Conservation (phyloP, 805 yeast species). For the Yamadazyma endophytica region DNA sequence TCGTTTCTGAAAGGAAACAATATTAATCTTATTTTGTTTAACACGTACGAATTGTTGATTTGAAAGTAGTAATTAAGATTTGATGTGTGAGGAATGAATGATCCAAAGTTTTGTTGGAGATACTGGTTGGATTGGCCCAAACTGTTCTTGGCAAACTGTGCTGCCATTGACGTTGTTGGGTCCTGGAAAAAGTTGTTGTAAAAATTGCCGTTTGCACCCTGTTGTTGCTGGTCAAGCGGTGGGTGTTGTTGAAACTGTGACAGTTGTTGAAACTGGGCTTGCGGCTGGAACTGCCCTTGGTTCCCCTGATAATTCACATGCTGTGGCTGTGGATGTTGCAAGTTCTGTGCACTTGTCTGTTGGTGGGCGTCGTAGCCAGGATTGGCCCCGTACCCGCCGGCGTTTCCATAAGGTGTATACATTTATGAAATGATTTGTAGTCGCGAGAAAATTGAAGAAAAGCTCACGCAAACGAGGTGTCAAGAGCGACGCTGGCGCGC, state of each 20-base stretch:
- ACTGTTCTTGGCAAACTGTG: slow-evolving; percentile 84
- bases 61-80: slow-evolving; percentile 84
- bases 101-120: slow-evolving; percentile 65
- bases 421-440: slow-evolving; percentile 17
- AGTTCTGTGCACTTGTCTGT: slow-evolving; percentile 9
- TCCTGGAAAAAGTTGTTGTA: slow-evolving; percentile 56
- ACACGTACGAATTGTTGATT: slow-evolving; percentile 84
- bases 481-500: too few relatives aligned
- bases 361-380: slow-evolving; percentile 1
- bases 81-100: slow-evolving; percentile 43
- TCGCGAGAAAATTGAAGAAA: too few relatives aligned
- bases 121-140: slow-evolving; percentile 77
- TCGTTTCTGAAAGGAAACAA: slow-evolving; percentile 82
- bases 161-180: slow-evolving; percentile 78
- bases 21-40: slow-evolving; percentile 66
- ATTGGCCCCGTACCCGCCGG: slow-evolving; percentile 12
- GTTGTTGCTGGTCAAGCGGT: slow-evolving; percentile 12
- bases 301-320: slow-evolving; percentile 21
- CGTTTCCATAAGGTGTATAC: slow-evolving; percentile 39
- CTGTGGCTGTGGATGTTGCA: slow-evolving; percentile 31
- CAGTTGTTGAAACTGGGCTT: slow-evolving; percentile 15
- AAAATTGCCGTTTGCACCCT: slow-evolving; percentile 14
- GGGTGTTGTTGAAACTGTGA: slow-evolving; percentile 16
- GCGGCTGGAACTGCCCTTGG: slow-evolving; percentile 43
- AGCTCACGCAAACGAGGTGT: too few relatives aligned